Conservation (phyloP, 805 yeast genomes). For the Ogataea nitratoaversa region DNA sequence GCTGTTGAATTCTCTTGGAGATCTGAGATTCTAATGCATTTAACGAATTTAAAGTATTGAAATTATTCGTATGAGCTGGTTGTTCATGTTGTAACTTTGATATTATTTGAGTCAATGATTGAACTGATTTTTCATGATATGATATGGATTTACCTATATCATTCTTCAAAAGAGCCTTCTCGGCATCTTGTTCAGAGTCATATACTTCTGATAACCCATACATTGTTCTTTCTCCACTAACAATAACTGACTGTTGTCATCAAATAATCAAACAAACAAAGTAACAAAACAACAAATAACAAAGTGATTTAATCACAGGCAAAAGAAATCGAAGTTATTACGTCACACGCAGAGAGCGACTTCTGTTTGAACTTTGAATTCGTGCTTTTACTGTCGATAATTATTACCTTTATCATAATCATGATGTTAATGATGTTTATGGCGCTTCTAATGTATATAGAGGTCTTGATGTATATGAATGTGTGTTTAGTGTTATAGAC, state of each 20-base stretch:
- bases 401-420: too few relatives aligned
- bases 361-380: too few relatives aligned
- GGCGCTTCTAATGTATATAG: too few relatives aligned
- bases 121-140: conserved; percentile 35
- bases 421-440: too few relatives aligned
- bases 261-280: neutral
- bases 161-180: conserved; percentile 39
- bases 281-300: too few relatives aligned
- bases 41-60: conserved; percentile 20
- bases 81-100: conserved; percentile 9
- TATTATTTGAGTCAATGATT: conserved; percentile 25
- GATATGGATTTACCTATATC: conserved; percentile 39
- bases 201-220: conserved; percentile 33
- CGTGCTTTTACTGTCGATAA: too few relatives aligned
- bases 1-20: conserved; percentile 18
- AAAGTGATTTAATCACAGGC: too few relatives aligned
- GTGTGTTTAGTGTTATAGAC: too few relatives aligned
- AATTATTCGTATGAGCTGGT: conserved; percentile 15
- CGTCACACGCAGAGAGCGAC: too few relatives aligned
- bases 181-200: conserved; percentile 49
- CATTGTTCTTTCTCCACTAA: conserved; percentile 5
- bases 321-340: too few relatives aligned
- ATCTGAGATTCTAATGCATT: conserved; percentile 22
- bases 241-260: neutral
- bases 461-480: too few relatives aligned